These are phyloP conservation scores for Ceratobasidium sp. DNA, from an alignment of 1,284 basidiomycete genomes.

Conservation along the genomic window DNA sequence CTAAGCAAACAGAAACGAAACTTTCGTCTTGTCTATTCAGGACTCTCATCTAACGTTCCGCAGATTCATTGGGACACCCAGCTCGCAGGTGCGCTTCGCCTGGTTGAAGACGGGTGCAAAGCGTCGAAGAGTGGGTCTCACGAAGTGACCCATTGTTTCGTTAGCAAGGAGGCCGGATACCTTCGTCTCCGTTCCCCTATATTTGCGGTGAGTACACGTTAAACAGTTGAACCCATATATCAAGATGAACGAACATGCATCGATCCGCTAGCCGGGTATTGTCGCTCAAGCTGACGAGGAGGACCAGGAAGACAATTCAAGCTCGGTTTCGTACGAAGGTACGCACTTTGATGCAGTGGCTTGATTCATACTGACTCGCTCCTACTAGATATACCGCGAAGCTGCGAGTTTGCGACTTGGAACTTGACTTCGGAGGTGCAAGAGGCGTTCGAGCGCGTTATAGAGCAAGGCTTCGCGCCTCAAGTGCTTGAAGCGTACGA, in stretches of 20 bases:
- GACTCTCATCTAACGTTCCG: neutral
- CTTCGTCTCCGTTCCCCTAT: neutral
- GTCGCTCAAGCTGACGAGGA: too few relatives aligned
- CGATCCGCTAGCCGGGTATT: too few relatives aligned
- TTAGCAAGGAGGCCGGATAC: neutral
- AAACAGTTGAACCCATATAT: too few relatives aligned
- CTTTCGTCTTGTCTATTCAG: neutral
- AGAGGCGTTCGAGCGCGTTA: neutral
- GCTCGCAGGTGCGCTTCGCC: neutral
- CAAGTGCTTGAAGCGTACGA: neutral
- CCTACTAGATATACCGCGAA: too few relatives aligned
- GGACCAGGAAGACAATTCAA: too few relatives aligned
- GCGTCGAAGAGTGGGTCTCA: neutral
- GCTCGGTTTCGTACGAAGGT: too few relatives aligned
- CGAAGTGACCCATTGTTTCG: neutral
- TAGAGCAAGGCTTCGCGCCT: neutral
- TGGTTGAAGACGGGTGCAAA: neutral
- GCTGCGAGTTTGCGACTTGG: neutral
- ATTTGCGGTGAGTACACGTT: slow-evolving; percentile 7
- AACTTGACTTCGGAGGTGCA: neutral
- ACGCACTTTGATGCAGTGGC: too few relatives aligned
- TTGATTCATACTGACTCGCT: too few relatives aligned
- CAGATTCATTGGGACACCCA: neutral
- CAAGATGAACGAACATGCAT: too few relatives aligned
- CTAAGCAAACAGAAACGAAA: neutral